phyloP scores from a whole-genome alignment of 495 filamentous ascomycete species.

The Talaromyces ruber region DNA sequence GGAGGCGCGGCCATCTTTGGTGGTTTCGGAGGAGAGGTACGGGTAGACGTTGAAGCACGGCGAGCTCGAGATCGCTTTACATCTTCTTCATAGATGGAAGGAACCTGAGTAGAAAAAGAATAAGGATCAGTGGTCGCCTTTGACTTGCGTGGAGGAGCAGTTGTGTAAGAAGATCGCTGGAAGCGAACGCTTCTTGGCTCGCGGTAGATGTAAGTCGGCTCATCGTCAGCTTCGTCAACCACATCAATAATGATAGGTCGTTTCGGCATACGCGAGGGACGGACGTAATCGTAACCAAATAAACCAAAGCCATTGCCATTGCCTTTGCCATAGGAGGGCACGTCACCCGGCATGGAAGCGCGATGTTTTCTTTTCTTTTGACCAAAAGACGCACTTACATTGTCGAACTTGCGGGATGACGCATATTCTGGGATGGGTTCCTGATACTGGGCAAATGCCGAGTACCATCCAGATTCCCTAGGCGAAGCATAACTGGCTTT shows the following conservation, averaged over 20 bases:
- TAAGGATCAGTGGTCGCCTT: slow-evolving; percentile 44
- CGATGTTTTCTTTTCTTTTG: slow-evolving; percentile 24
- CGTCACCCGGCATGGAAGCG: slow-evolving; percentile 26
- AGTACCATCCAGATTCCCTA: slow-evolving; percentile 32
- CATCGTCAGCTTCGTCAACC: slow-evolving; percentile 46
- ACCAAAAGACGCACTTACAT: slow-evolving; percentile 50
- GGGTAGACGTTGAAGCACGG: slow-evolving; percentile 42
- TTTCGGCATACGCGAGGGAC: slow-evolving; percentile 36
- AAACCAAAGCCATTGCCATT: slow-evolving; percentile 9
- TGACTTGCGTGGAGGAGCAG: slow-evolving; percentile 34
- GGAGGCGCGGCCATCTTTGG: slow-evolving; percentile 31
- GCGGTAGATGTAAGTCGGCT: slow-evolving; percentile 25
- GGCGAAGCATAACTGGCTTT: slow-evolving; percentile 39
- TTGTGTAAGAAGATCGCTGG: slow-evolving; percentile 11
- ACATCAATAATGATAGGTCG: slow-evolving; percentile 46
- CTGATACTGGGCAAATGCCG: slow-evolving; percentile 32
- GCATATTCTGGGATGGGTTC: slow-evolving; percentile 39
- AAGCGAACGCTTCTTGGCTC: slow-evolving; percentile 14
- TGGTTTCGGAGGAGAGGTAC: slow-evolving; percentile 16
- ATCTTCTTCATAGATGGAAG: slow-evolving; percentile 30
- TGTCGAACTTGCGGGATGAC: slow-evolving; percentile 44
- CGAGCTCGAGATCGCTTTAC: slow-evolving; percentile 35
- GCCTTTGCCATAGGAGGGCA: slow-evolving; percentile 28
- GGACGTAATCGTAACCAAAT: slow-evolving; percentile 25
- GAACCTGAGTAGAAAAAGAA: slow-evolving; percentile 43